Evolutionary conservation across 164 flowering plant genomes (phyloP).

Genomic region (Aristolochia contorta): DNA sequence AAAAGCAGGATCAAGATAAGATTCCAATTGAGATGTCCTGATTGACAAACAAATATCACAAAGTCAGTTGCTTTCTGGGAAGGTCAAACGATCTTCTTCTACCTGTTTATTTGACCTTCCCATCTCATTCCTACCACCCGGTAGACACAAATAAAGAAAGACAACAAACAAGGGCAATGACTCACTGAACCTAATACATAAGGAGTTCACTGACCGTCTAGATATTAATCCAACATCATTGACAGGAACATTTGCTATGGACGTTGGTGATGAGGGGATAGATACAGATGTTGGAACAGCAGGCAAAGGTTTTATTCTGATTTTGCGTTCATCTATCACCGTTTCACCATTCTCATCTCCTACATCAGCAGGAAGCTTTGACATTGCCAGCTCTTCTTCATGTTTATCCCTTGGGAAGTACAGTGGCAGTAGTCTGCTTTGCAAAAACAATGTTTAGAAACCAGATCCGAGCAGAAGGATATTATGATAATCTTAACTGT

Average conservation of each 20-base stretch:
- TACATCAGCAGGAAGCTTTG: slow-evolving; percentile 98
- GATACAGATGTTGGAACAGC: slow-evolving; percentile 31
- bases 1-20: slow-evolving; percentile 94
- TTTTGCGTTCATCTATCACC: slow-evolving; percentile 84
- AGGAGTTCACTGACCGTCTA: slow-evolving; percentile 51
- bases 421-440: slow-evolving; percentile 84
- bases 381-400: slow-evolving; percentile 85
- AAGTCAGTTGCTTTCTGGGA: too few relatives aligned
- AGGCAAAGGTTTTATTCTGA: slow-evolving; percentile 89
- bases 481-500: too few relatives aligned
- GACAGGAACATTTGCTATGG: slow-evolving; percentile 48
- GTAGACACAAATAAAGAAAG: neutral
- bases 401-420: slow-evolving; percentile 95
- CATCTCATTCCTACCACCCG: neutral
- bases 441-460: neutral
- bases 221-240: slow-evolving; percentile 51
- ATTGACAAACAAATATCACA: neutral
- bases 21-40: slow-evolving; percentile 51
- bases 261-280: slow-evolving; percentile 32
- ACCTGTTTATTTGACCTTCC: too few relatives aligned
- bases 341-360: slow-evolving; percentile 99
- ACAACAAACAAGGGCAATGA: neutral
- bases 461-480: neutral
- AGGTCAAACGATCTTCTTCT: too few relatives aligned
- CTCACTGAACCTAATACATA: neutral